phyloP scores from a whole-genome alignment of 2,329 filamentous ascomycete genomes.

The Colletotrichum lupini region DNA sequence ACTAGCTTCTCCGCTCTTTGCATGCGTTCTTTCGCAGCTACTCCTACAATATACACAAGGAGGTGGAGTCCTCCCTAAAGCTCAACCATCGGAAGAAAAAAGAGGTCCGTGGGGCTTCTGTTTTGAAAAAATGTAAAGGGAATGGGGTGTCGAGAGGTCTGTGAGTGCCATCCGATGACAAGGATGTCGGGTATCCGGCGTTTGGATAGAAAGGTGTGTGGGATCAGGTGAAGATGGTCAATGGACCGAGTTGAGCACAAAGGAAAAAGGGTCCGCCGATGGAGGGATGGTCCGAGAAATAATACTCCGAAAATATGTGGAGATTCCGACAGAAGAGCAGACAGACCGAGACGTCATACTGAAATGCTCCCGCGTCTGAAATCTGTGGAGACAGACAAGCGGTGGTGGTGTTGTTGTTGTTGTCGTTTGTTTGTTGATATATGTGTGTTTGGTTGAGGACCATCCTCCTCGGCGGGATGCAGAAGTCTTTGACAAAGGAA shows the following conservation, averaged over 20 bases:
- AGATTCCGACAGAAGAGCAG: constrained; percentile 15
- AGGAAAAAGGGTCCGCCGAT: constrained; percentile 32
- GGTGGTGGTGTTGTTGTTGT: background rate
- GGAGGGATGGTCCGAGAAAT: constrained; percentile 14
- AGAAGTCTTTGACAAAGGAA: constrained; percentile 35
- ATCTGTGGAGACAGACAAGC: constrained; percentile 18
- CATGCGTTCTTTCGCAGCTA: constrained; percentile 23
- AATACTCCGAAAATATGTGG: constrained; percentile 25
- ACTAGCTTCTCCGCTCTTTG: constrained; percentile 20
- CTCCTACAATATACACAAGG: constrained; percentile 33
- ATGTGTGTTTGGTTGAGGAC: background rate
- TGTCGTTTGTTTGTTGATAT: constrained; percentile 2
- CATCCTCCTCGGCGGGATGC: constrained; percentile 24
- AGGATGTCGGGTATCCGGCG: constrained; percentile 34
- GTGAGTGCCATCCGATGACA: constrained; percentile 34
- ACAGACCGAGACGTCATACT: constrained; percentile 28
- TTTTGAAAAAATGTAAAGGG: constrained; percentile 34
- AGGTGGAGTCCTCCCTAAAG: constrained; percentile 32
- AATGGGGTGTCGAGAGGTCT: constrained; percentile 30
- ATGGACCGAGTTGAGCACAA: constrained; percentile 31
- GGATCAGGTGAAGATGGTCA: constrained; percentile 35
- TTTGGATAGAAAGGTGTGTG: constrained; percentile 32
- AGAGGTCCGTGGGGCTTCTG: constrained; percentile 28
- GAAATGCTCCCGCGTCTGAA: constrained; percentile 30
- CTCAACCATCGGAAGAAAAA: background rate